Conservation (phyloP, 495 filamentous ascomycete species). For the Xylaria flabelliformis region DNA sequence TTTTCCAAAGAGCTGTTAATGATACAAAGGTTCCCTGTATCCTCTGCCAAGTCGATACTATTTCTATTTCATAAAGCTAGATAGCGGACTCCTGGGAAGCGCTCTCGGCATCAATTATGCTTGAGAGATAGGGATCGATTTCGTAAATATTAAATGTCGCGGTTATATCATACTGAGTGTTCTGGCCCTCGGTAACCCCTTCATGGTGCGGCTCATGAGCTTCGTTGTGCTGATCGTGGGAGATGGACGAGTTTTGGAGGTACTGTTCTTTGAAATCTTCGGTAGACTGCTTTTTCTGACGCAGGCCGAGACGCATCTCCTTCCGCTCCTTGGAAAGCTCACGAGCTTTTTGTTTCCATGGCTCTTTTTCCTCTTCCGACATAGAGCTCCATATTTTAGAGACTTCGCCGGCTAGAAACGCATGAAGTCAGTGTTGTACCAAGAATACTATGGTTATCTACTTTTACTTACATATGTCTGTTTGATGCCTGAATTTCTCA, state of each 20-base stretch:
- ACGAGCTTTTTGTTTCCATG: neutral
- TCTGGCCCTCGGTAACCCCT: neutral
- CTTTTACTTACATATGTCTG: neutral
- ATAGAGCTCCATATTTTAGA: neutral
- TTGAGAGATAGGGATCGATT: neutral
- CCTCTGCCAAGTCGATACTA: neutral
- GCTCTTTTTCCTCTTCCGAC: neutral
- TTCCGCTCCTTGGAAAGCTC: neutral
- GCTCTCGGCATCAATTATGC: neutral
- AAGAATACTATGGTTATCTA: neutral
- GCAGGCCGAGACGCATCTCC: neutral
- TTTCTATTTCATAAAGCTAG: neutral
- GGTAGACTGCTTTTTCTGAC: neutral
- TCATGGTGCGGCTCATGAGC: neutral
- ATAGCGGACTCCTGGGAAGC: neutral
- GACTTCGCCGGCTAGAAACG: neutral
- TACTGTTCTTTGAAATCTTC: neutral
- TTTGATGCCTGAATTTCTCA: neutral
- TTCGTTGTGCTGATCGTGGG: neutral
- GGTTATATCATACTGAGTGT: neutral
- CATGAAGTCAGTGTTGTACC: neutral
- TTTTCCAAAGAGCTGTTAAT: too few species aligned
- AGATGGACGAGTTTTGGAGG: neutral
- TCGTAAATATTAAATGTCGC: neutral
- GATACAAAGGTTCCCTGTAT: neutral